Conservation (phyloP, 2,329 filamentous ascomycete species). For the Didymella lethalis region DNA sequence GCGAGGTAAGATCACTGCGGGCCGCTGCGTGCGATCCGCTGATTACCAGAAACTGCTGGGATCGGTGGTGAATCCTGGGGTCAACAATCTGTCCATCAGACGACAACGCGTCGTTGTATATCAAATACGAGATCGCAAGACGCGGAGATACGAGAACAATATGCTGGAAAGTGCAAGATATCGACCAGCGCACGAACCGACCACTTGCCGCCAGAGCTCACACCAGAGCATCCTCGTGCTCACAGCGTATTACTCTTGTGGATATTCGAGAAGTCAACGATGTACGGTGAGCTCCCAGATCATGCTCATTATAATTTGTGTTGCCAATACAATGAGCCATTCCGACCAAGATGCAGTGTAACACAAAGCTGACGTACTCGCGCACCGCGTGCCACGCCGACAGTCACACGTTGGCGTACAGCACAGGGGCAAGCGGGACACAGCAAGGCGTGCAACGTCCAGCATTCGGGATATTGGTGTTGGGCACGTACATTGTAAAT, state of each 20-base stretch:
- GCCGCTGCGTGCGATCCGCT: conserved; percentile 10
- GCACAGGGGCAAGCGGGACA: conserved; percentile 13
- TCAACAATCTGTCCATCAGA: conserved; percentile 4
- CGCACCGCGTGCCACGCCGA: conserved; percentile 6
- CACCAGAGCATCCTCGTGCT: conserved; percentile 7
- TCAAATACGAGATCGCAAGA: conserved; percentile 2
- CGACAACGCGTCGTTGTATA: background rate
- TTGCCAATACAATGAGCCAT: conserved; percentile 13
- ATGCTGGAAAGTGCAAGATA: conserved; percentile 1
- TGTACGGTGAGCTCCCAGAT: background rate
- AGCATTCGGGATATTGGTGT: background rate
- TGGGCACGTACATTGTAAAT: background rate
- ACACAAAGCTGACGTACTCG: conserved; percentile 14
- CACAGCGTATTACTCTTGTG: conserved; percentile 6
- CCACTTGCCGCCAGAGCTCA: background rate
- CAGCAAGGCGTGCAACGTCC: conserved; percentile 5
- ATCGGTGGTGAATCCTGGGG: conserved; percentile 1
- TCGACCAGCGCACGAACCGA: conserved; percentile 2
- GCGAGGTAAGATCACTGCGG: conserved; percentile 15
- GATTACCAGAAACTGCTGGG: background rate
- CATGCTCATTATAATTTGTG: conserved; percentile 3
- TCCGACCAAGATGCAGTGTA: conserved; percentile 7
- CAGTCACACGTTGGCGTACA: conserved; percentile 8
- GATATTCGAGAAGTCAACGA: conserved; percentile 9
- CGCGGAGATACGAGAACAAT: conserved; percentile 6